phyloP scores from a whole-genome alignment of 2,329 filamentous ascomycete species.

The Lecanoromycetidae sp. region DNA sequence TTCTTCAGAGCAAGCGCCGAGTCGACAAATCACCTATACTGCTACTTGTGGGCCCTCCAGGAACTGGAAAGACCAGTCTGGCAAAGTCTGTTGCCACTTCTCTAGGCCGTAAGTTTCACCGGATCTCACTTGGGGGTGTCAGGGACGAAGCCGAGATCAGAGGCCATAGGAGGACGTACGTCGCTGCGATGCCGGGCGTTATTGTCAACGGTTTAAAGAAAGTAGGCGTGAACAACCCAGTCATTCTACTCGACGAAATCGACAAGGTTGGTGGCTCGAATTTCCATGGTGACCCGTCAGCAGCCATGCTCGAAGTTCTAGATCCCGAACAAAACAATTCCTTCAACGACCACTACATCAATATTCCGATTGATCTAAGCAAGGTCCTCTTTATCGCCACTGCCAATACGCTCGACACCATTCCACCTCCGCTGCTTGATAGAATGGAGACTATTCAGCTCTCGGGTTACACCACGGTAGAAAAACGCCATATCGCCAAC shows the following conservation, averaged over 20 bases:
- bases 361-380: constrained; percentile 87
- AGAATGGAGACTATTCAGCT: constrained; percentile 94
- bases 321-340: constrained; percentile 94
- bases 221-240: constrained; percentile 87
- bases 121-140: constrained; percentile 91
- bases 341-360: constrained; percentile 93
- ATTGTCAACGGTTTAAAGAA: constrained; percentile 91
- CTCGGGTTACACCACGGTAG: constrained; percentile 88
- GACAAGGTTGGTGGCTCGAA: constrained; percentile 90
- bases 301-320: constrained; percentile 93
- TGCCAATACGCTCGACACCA: constrained; percentile 87
- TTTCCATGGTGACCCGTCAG: constrained; percentile 88
- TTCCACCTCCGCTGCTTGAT: constrained; percentile 84
- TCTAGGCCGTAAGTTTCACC: constrained; percentile 87
- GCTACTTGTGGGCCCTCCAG: constrained; percentile 82
- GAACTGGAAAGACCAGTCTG: constrained; percentile 90
- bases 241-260: constrained; percentile 92
- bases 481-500: constrained; percentile 89
- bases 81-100: constrained; percentile 88
- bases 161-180: constrained; percentile 88
- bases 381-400: constrained; percentile 97
- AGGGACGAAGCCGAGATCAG: constrained; percentile 94
- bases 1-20: constrained; percentile 71
- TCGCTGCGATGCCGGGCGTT: constrained; percentile 95
- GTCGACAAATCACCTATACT: constrained; percentile 93